Evolutionary conservation across 371 early-diverging fungal genomes (phyloP).

Genomic region (Encephalitozoon romaleae): DNA sequence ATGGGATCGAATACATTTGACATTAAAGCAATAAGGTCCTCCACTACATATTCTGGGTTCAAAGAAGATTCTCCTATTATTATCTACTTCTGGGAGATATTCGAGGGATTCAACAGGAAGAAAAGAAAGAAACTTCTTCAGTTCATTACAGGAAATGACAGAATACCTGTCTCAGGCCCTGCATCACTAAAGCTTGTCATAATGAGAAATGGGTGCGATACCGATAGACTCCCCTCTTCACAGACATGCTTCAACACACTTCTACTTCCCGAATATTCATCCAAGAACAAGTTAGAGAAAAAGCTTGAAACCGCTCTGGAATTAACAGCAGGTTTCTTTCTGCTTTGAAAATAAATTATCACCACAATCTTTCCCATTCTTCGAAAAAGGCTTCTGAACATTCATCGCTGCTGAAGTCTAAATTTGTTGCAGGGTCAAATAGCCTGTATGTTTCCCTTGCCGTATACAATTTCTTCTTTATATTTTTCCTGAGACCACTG

Average conservation of each 20-base stretch:
- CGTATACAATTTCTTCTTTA: not conserved
- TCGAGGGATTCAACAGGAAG: slow-evolving; percentile 69
- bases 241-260: slow-evolving; percentile 91
- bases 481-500: not conserved
- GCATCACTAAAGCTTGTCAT: slow-evolving; percentile 80
- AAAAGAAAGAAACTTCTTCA: slow-evolving; percentile 76
- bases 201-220: slow-evolving; percentile 88
- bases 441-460: not conserved
- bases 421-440: not conserved
- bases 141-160: slow-evolving; percentile 90
- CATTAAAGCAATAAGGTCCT: slow-evolving; percentile 69
- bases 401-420: not conserved
- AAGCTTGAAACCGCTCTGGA: slow-evolving; percentile 80
- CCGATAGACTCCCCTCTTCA: slow-evolving; percentile 78
- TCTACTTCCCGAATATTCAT: slow-evolving; percentile 78
- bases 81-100: slow-evolving; percentile 78
- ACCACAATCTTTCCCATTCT: not conserved
- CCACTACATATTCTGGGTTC: slow-evolving; percentile 66
- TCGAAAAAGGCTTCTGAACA: not conserved
- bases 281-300: slow-evolving; percentile 70
- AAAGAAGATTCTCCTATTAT: slow-evolving; percentile 65
- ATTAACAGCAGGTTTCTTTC: slow-evolving; percentile 89
- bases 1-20: slow-evolving; percentile 79
- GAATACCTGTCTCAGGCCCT: slow-evolving; percentile 83
- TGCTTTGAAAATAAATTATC: slow-evolving; percentile 59